Evolutionary conservation across 2,329 filamentous ascomycete species (phyloP), one percentile per base, ranked within the genome.

Genomic region (Geosmithia morbida): DNA sequence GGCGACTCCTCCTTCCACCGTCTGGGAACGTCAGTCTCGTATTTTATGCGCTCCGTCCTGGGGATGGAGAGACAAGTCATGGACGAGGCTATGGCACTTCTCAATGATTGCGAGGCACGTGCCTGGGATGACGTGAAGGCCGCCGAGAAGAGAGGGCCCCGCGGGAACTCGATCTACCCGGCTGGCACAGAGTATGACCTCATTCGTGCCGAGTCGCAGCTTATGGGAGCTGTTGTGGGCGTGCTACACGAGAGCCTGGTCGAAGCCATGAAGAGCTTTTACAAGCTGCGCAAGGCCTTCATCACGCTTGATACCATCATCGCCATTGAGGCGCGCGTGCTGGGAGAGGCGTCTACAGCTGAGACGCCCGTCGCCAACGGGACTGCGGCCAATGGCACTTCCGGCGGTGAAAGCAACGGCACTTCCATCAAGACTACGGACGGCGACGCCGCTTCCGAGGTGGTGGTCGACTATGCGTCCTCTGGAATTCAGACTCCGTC

Each of bases 1-100:
- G 82, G 85, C 43, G 74, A 76, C 54, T 95, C 89, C 6, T 78
- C 86, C n/a, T 97, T 94, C 59, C 92, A 98, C 64, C 70, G 84
- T 68, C 73, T 97, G 33, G 89, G 88, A 29, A 72, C 82, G 53
- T 84, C 87, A 46, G 81, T 95, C 33, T 81, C 88, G 18, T 79
- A 79, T 43, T 97, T 97, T 61, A 81, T 97, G 64, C 75, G 81
- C 55, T 88, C 89, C 17, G 83, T 92, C 2, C 68, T 97, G 1
- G 89, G 89, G 2, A 92, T 95, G 56, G 92, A 97, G 65, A 89
- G 94, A 62, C 81, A 92, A 3, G 74, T 94, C 53, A 92, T 97
- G 83, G 79, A 79, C 48, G 81, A 94, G 68, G 87, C 92, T 19
- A 78, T 79, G 14, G 74, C 79, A 22, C 75, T 79, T 45, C 72